Evolutionary conservation across 768 basidiomycete genomes (phyloP), one percentile per base, ranked within the genome.

Genomic region (Dioszegia crocea): DNA sequence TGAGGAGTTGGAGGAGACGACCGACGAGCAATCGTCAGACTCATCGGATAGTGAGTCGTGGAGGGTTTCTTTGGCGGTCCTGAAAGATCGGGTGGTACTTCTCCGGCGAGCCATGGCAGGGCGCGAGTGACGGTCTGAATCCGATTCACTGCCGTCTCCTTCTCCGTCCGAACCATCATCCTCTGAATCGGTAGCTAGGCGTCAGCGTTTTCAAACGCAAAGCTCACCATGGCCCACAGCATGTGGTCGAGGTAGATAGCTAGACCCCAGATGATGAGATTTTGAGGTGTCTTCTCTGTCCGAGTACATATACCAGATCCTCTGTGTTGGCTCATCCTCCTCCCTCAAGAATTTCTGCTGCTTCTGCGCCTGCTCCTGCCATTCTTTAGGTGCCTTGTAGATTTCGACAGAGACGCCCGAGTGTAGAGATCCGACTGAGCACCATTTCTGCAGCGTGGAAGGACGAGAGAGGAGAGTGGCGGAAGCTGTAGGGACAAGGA

Each of bases 271-370:
- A 24, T 74, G 59, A 45, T 55, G 55, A 8, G 41, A 23, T 10
- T 40, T 52, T 55, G 38, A 12, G 6, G 21, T 19, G 12, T 44
- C 36, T 5, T 58, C 64, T 8, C 23, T 40, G 6, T 54, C 63
- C 29, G 40, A 6, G 40, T 68, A 70, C 66, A 73, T 61, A 43
- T 62, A 73, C 53, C 57, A 60, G 3, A 73, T 62, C 63, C 92
- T 82, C 24, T 82, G 82, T 1, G 90, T 91, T 23, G 80, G 70
- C 24, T 68, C 71, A 73, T 96, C 93, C 74, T 96, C 88, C 50
- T 80, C 80, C 16, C 79, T 77, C 24, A 96, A 74, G 69, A 89
- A 96, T 12, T 80, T 78, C 12, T 81, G 76, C 73, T 96, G 93
- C 2, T 74, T 72, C 31, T 74, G 68, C 2, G 83, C 83, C 39